Evolutionary conservation across 805 yeast species (phyloP), one percentile per base, ranked within the genome.

Genomic region (Saccharomycopsis capsularis): DNA sequence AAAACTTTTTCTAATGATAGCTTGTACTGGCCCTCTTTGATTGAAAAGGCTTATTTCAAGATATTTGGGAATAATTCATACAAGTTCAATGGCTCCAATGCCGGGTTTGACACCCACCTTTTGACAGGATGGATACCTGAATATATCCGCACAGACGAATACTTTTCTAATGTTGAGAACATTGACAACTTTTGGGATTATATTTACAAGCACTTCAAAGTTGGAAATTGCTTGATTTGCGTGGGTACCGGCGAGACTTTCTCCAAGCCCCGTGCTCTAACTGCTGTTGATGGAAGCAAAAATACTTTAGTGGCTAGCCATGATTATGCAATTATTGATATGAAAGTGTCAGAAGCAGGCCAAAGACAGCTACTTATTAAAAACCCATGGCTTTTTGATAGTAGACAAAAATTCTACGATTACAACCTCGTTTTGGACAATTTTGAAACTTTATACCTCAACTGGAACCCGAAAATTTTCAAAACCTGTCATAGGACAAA

Each of bases 71-170:
- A 68, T 2, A 52, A 63, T 24, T 83, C 87, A 2, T 82, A 82
- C 56, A 67, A 68, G n/a, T 75, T 79, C 42, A 58, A 61, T 1
- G 96, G 96, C 0, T 86, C 95, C 0, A 86, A 88, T 60, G 77
- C 85, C 58, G 83, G 84, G 2, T 67, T 73, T 13, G 96, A 85
- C 58, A 74, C 85, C 0, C 85, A 67, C 56, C 63, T 78, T 38
- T 55, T 89, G 2, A 69, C 80, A 2, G 88, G 90, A 1, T 88
- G 85, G 81, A 60, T 82, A 4, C 95, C 96, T 0, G 89, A 85
- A 51, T 71, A 70, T 46, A 51, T 67, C 2, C 52, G 61, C 2
- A 55, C 68, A 1, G 60, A 66, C 1, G 60, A 68, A 6, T 58
- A 66, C 6, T 61, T 74, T 3, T 60, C 65, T 19, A 52, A 43